Conservation (phyloP, 208 protist species). For the Leishmania martiniquensis region DNA sequence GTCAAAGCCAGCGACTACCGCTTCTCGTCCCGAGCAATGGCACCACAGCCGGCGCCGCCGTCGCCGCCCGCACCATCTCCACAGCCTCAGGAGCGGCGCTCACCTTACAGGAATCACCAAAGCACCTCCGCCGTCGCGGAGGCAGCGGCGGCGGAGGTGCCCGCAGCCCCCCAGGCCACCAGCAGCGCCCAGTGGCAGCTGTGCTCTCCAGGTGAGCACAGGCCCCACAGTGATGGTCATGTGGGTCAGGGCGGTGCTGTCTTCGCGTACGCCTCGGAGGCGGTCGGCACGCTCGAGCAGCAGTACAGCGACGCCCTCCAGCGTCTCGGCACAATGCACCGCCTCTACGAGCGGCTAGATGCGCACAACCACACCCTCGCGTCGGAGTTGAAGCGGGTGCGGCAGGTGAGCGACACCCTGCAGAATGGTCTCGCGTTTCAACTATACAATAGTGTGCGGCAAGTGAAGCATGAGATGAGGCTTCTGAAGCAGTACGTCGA, state of each 20-base stretch:
- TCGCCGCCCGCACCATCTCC: neutral
- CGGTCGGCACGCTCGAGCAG: conserved; percentile 48
- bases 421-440: conserved; percentile 23
- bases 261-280: conserved; percentile 36
- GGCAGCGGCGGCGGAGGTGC: neutral
- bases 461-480: conserved; percentile 40
- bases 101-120: neutral
- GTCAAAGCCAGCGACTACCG: conserved; percentile 24
- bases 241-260: neutral
- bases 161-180: neutral
- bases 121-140: neutral
- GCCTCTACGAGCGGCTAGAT: conserved; percentile 33
- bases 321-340: conserved; percentile 40
- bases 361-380: conserved; percentile 22
- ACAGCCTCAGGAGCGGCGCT: conserved; percentile 1
- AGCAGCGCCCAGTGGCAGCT: conserved; percentile 25
- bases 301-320: conserved; percentile 45
- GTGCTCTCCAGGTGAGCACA: conserved; percentile 11
- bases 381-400: conserved; percentile 22
- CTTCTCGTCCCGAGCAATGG: conserved; percentile 9
- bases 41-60: neutral
- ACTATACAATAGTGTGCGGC: conserved; percentile 42
- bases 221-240: neutral
- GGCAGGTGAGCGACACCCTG: conserved; percentile 16
- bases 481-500: conserved; percentile 42